Base-by-base conservation (phyloP, 345 rosid species). In the Linum tenue region DNA sequence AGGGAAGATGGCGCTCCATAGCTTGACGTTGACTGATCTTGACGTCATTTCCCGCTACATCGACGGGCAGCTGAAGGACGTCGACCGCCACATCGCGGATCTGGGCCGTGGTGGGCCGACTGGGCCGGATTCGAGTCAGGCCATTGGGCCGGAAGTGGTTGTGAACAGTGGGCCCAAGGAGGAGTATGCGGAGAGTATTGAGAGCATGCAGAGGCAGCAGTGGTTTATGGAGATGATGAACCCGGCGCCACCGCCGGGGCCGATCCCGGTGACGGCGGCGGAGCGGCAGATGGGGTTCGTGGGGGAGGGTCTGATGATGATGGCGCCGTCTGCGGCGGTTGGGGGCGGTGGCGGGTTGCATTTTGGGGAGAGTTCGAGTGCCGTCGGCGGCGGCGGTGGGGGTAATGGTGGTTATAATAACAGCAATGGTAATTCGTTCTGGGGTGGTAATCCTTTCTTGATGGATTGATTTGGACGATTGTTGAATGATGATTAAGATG, bases 171-270 rank as follows among this genome's bases (percentile, higher is more conserved):
- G 9, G 22, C 59, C 2, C 16, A 16, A 8, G 59, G 59, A 5
- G 31, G 31, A 10, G 59, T 56, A 22, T 35, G 76, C 59, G 43
- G 59, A 3, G 37, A 37, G 55, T 31, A 42, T 40, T 64, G 70
- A 62, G 2, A 10, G 39, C 59, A 43, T 59, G 61, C 73, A 62
- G 55, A 43, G 66, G 36, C 57, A 69, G 14, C 65, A 57, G 37
- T 66, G 78, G 78, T 16, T 66, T 15, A 53, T 66, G 68, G 78
- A 70, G 16, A 1, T 59, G 67, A 63, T 63, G 44, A 66, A 59
- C 56, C 67, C 59, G 59, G 59, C 16, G 0, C 31, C 31, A 22
- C 31, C 31, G 31, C 31, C 31, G 31, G 31, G 31, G 31, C 31
- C 31, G 31, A 22, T 22, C 31, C 31, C 31, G 22, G 59, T 1